Evolutionary conservation across 2,329 filamentous ascomycete genomes (phyloP).

Genomic region (Colletotrichum magnum): DNA sequence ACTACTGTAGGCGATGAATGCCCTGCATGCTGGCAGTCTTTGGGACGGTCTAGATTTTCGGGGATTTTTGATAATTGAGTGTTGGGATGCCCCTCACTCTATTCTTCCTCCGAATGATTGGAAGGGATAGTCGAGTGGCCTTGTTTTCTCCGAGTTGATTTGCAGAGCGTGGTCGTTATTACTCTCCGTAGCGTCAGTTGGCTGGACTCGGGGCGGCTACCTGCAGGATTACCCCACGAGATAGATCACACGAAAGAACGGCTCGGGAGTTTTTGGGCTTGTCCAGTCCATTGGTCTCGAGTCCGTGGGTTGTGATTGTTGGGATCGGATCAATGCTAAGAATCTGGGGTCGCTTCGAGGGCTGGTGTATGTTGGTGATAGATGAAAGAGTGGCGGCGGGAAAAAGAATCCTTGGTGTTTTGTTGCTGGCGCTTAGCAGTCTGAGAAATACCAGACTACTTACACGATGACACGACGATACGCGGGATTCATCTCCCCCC

Average conservation of each 20-base stretch:
- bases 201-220: constrained; percentile 11
- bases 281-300: neutral
- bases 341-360: constrained; percentile 14
- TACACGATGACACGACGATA: neutral
- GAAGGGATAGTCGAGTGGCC: neutral
- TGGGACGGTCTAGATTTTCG: constrained; percentile 29
- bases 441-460: neutral
- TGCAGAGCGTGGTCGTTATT: neutral
- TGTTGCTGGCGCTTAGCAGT: neutral
- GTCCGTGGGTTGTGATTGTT: constrained; percentile 13
- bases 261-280: constrained; percentile 14
- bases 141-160: neutral
- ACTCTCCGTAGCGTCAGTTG: neutral
- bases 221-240: constrained; percentile 22
- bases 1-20: constrained; percentile 2
- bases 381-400: neutral
- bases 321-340: constrained; percentile 9
- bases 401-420: constrained; percentile 1
- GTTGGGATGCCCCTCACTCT: constrained; percentile 2
- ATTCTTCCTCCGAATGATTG: neutral
- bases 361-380: constrained; percentile 16
- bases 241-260: neutral
- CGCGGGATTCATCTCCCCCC: no score
- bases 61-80: constrained; percentile 9
- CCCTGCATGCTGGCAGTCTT: neutral